phyloP scores from a whole-genome alignment of 2,329 filamentous ascomycete genomes.

The Teratosphaeria epicoccoides region DNA sequence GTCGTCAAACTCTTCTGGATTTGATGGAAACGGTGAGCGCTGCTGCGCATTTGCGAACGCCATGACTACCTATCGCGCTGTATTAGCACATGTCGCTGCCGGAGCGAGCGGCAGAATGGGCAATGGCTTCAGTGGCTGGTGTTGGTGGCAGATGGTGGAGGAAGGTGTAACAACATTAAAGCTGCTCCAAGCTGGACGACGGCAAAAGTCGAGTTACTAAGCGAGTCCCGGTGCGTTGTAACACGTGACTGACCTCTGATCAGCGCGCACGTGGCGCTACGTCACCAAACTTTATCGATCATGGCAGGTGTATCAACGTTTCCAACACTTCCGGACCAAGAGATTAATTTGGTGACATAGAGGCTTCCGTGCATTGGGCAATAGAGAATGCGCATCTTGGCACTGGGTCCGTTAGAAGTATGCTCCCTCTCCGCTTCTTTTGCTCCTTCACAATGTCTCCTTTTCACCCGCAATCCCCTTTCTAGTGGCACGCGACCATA shows the following conservation, averaged over 20 bases:
- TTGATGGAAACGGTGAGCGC: conserved; percentile 36
- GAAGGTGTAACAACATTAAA: neutral
- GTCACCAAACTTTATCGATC: neutral
- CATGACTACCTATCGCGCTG: neutral
- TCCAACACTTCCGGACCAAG: neutral
- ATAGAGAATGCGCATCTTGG: neutral
- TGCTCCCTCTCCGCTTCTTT: neutral
- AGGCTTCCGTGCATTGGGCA: neutral
- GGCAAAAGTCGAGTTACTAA: too few species aligned
- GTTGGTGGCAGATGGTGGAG: neutral
- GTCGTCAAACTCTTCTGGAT: conserved; percentile 58
- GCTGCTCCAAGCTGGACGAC: neutral
- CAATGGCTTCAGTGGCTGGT: neutral
- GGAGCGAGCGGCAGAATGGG: neutral
- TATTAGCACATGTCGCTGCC: neutral
- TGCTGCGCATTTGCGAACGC: neutral
- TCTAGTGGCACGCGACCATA: neutral
- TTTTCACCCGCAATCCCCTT: neutral
- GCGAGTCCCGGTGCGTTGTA: neutral
- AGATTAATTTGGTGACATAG: neutral
- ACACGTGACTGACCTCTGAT: neutral
- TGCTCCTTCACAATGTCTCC: neutral
- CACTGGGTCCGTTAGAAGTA: neutral
- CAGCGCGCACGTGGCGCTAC: neutral
- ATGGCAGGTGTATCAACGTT: neutral